Conservation (phyloP, 345 rosid species). For the Laguncularia racemosa region DNA sequence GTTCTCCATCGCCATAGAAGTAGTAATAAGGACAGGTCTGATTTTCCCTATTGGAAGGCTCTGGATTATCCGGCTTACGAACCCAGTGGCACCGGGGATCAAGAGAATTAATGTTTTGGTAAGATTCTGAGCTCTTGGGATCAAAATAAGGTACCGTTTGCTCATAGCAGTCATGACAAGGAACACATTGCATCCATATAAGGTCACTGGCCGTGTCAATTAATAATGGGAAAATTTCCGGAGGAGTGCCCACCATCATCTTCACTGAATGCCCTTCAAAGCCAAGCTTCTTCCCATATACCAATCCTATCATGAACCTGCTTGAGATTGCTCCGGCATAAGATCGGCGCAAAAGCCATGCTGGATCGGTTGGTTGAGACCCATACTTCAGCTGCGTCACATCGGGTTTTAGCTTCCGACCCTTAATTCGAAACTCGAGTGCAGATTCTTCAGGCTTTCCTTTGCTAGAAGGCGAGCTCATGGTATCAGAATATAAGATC, state of each 20-base stretch:
- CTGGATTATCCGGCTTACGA: conserved; percentile 49
- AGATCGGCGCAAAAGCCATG: conserved; percentile 22
- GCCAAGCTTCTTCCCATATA: conserved; percentile 59
- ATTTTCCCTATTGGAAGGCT: conserved; percentile 42
- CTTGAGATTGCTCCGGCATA: conserved; percentile 20
- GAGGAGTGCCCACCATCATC: conserved; percentile 79
- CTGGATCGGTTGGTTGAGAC: conserved; percentile 9
- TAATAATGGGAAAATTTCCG: conserved; percentile 66
- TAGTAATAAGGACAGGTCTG: conserved; percentile 85
- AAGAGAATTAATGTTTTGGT: conserved; percentile 44
- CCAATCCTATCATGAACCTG: conserved; percentile 61
- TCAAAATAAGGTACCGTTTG: conserved; percentile 57
- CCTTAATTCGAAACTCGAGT: no score
- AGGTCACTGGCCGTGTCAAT: conserved; percentile 94
- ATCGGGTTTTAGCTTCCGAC: not conserved
- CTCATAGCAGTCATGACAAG: conserved; percentile 73
- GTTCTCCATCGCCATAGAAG: conserved; percentile 85
- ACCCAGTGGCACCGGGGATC: conserved; percentile 58
- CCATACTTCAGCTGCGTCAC: not conserved
- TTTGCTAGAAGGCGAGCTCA: no score
- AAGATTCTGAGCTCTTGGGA: conserved; percentile 53
- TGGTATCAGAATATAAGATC: no score
- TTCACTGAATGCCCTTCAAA: conserved; percentile 78
- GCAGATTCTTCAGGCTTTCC: no score
- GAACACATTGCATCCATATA: conserved; percentile 73